phyloP scores from a whole-genome alignment of 2,329 filamentous ascomycete genomes.

The Fusarium pseudoanthophilum region DNA sequence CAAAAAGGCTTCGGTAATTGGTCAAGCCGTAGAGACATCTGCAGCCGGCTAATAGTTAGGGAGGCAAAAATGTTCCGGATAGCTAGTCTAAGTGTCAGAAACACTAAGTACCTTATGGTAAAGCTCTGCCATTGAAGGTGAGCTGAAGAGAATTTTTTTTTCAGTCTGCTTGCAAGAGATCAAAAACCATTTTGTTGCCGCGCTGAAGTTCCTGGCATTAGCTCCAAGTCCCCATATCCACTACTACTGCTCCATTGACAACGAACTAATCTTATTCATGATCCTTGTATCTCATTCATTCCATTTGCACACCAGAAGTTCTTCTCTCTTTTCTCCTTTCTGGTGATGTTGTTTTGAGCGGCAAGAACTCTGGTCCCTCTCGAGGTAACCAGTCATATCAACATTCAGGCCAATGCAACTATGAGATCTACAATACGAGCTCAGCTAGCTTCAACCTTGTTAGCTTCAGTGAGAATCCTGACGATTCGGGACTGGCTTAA shows the following conservation, averaged over 20 bases:
- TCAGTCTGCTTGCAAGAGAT: accelerated
- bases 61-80: background rate
- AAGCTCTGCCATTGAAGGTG: accelerated
- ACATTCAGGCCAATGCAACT: background rate
- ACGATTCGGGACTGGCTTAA: accelerated
- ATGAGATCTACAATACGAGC: background rate
- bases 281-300: background rate
- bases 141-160: accelerated
- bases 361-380: background rate
- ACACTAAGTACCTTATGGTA: accelerated
- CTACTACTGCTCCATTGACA: background rate
- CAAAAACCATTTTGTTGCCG: accelerated
- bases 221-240: background rate
- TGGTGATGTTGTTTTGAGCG: too few species aligned
- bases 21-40: accelerated
- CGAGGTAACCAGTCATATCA: background rate
- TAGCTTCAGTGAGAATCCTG: accelerated
- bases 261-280: background rate
- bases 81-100: accelerated
- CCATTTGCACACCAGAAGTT: accelerated
- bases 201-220: background rate
- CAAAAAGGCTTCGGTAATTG: background rate
- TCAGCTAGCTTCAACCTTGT: background rate
- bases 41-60: accelerated
- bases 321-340: background rate